Conservation (phyloP, 2,329 filamentous ascomycete genomes). For the Phialemoniopsis sp. region DNA sequence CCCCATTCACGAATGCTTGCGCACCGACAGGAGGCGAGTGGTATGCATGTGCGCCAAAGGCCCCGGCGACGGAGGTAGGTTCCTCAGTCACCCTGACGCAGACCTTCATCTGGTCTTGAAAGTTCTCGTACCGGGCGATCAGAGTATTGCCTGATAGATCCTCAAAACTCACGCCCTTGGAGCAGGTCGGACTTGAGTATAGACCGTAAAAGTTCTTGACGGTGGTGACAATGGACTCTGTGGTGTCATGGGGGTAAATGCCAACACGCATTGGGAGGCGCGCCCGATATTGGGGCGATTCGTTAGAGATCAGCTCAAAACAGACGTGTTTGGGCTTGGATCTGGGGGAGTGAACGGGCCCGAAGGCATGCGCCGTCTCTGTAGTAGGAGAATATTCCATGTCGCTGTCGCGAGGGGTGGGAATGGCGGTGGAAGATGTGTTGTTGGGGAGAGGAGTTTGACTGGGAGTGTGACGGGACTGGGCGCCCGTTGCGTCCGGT, state of each 20-base stretch:
- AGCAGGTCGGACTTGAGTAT: constrained; percentile 68
- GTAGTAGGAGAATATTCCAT: constrained; percentile 11
- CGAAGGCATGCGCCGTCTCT: no score
- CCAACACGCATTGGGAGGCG: constrained; percentile 82
- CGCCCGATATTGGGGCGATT: constrained; percentile 65
- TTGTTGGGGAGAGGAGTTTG: no score
- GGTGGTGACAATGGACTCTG: constrained; percentile 94
- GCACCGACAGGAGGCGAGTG: constrained; percentile 47
- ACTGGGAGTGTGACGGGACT: no score
- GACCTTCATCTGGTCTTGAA: constrained; percentile 86
- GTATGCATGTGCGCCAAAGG: constrained; percentile 48
- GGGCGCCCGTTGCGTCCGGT: no score
- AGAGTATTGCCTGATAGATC: constrained; percentile 84
- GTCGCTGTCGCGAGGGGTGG: neutral
- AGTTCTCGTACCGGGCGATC: constrained; percentile 95
- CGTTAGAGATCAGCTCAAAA: constrained; percentile 70
- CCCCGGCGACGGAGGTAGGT: constrained; percentile 34
- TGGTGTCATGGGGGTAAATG: constrained; percentile 93
- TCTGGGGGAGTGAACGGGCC: constrained; percentile 28
- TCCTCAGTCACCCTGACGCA: constrained; percentile 82
- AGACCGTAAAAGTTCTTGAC: constrained; percentile 99
- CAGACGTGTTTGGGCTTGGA: constrained; percentile 67
- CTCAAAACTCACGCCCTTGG: constrained; percentile 89
- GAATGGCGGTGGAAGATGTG: no score
- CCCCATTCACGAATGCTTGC: constrained; percentile 54